Evolutionary conservation across 1,139 yeast species (phyloP).

Genomic region (Kodamaea alishanica): DNA sequence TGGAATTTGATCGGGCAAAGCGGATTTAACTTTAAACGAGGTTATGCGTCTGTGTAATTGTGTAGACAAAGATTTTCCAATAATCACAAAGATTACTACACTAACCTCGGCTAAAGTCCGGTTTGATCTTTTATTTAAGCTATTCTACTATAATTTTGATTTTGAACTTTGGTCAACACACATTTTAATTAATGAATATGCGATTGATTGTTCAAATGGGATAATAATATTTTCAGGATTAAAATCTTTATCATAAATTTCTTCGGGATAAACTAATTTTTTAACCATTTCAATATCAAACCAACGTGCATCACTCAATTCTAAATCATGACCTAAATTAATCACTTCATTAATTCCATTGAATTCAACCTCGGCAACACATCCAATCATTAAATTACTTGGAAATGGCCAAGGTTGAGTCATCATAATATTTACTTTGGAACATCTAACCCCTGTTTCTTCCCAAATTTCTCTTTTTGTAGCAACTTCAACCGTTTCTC

Average conservation of each 20-base stretch:
- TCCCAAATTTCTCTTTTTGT: slow-evolving; percentile 91
- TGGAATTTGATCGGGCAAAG: too few relatives aligned
- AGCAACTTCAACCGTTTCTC: slow-evolving; percentile 86
- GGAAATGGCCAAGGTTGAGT: slow-evolving; percentile 98
- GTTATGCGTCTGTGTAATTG: too few relatives aligned
- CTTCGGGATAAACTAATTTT: slow-evolving; percentile 40
- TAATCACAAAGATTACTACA: neutral
- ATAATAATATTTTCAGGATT: slow-evolving; percentile 41
- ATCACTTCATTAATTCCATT: slow-evolving; percentile 59
- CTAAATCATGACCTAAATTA: slow-evolving; percentile 77
- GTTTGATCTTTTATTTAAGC: too few relatives aligned
- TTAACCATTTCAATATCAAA: slow-evolving; percentile 55
- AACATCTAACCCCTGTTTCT: slow-evolving; percentile 80
- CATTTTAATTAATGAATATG: slow-evolving; percentile 39
- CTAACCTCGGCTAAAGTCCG: neutral
- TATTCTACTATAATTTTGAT: too few relatives aligned
- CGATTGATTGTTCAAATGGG: slow-evolving; percentile 43
- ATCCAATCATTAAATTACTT: slow-evolving; percentile 88
- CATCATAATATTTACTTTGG: slow-evolving; percentile 55
- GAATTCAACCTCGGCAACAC: slow-evolving; percentile 67
- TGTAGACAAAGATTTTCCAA: neutral
- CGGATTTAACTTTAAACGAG: too few relatives aligned
- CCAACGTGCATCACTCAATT: slow-evolving; percentile 83
- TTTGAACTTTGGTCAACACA: slow-evolving; percentile 38
- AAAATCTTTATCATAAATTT: slow-evolving; percentile 19